Evolutionary conservation across 306 rosid genomes (phyloP), one percentile per base, ranked within the genome.

Genomic region (Oemleria cerasiformis): DNA sequence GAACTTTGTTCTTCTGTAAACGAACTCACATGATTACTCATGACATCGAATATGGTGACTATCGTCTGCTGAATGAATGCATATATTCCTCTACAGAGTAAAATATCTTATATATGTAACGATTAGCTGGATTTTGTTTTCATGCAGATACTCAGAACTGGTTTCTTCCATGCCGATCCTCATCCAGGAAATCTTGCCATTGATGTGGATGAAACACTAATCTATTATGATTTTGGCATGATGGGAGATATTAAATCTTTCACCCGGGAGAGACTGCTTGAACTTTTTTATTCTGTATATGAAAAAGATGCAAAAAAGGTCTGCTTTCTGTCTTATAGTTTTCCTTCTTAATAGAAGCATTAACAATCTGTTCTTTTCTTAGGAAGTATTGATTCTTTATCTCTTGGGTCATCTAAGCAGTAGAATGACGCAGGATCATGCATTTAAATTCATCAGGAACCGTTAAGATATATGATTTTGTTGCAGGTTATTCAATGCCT

Each of bases 91-190:
- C 8, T 51, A 30, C 19, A 9, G 36, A 9, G 7, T 34, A 15
- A 61, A 51, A 13, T 53, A 10, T 76, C 63, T 70, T 55, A 61
- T 56, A n/a, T 65, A 62, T 53, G 67, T 59, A 47, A 42, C 21
- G 62, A 71, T 55, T 36, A 47, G 23, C 73, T 59, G 14, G 16
- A 34, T 75, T 70, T 61, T 82, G 10, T 36, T 71, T 63, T 75
- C 56, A 57, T 82, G 21, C 89, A 92, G 98, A 88, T 93, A 75
- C 79, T 93, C 67, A 93, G 70, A 86, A 90, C 98, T 0, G 98
- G 98, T 58, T 93, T 93, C 88, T 93, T 93, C 74, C 98, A 93
- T 67, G 98, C 98, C 5, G 98, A 93, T 80, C 98, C 98, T 68
- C 97, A 90, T 84, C 98, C 97, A 57, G 97, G 97, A 84, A 93